Base-by-base conservation (phyloP, 192 early-diverging fungal genomes). In the Coemansia sp. region DNA sequence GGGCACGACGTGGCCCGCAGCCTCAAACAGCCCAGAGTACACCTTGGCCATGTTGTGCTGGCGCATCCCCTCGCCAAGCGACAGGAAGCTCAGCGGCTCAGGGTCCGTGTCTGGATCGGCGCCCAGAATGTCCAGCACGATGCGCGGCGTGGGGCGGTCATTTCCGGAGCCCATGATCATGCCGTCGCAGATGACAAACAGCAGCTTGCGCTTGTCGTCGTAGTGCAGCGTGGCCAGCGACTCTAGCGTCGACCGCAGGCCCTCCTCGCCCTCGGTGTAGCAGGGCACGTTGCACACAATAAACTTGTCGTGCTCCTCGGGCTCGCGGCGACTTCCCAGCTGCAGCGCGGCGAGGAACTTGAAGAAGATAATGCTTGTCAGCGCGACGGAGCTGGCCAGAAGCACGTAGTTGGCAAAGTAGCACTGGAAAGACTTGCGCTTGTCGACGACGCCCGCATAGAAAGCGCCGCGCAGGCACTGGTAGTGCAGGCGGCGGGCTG, bases 41-140 rank as follows among this genome's bases (percentile, higher is more conserved):
- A 98, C 89, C 82, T 97, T 97, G 73, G 83, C 96, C 87, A 87
- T 89, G 75, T 98, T 98, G 81, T 97, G 92, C 74, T 92, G 90
- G 69, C 90, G 92, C 61, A 68, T 66, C 20, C 93, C 93, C 29
- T 94, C 92, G 35, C 88, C 92, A 36, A 97, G 87, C 35, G 93
- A 90, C 53, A 92, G 63, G 79, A 93, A 98, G 48, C 85, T 86
- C 30, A 89, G 78, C 16, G 94, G 88, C 71, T 93, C 91, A 0
- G 94, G 92, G 49, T 93, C 88, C 2, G 89, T 62, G 58, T 82
- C 86, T 3, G 91, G 87, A 62, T 98, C 94, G 0, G 93, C 91
- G n/a, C 97, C 97, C 0, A 98, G 79, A 69, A 98, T 94, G 68
- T 98, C 93, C 55, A 98, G 80, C 1, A 95, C 94, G 60, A 98